Percentiles rank a stretch among this genome's conserved stretches.
phyloP scores from a whole-genome alignment of 2,329 filamentous ascomycete species.

The Epichloe coenophiala region DNA sequence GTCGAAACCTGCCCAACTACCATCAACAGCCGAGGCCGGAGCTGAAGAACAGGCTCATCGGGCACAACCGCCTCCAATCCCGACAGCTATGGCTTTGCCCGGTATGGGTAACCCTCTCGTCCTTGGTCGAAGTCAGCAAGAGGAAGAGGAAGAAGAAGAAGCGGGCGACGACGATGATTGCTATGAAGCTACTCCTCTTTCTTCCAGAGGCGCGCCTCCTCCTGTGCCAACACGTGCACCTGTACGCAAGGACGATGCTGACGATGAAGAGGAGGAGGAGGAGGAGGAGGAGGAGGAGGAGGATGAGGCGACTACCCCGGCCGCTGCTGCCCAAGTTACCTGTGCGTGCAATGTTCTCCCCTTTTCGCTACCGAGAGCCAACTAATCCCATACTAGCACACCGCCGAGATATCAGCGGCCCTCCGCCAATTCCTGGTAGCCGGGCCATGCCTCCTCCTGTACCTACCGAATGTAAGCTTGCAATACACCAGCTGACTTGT shows the following conservation, averaged over 20 bases:
- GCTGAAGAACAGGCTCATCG: constrained; percentile 28
- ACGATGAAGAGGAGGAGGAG: constrained; percentile 22
- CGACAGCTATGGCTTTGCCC: constrained; percentile 52
- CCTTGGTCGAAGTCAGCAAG: constrained; percentile 23
- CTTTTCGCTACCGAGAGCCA: background rate
- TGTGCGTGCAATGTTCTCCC: constrained; percentile 6
- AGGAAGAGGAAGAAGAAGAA: constrained; percentile 17
- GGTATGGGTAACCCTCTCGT: constrained; percentile 52
- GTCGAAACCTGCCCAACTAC: constrained; percentile 23
- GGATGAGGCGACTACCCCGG: constrained; percentile 21
- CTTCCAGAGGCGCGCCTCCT: constrained; percentile 15
- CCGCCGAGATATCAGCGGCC: constrained; percentile 19
- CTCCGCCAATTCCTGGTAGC: constrained; percentile 35
- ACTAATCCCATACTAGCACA: constrained; percentile 20
- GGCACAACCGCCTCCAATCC: constrained; percentile 37
- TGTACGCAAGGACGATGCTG: constrained; percentile 5
- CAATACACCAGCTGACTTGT: background rate
- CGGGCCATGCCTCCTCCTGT: constrained; percentile 44
- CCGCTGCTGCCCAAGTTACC: constrained; percentile 13
- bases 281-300: constrained; percentile 17
- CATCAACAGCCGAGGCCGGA: constrained; percentile 25
- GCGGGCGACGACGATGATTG: background rate
- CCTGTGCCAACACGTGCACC: constrained; percentile 15
- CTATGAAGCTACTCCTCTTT: constrained; percentile 4
- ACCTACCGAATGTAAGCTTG: constrained; percentile 44